A percentile compares a stretch with the other conserved stretches of the same genome.
Conservation (phyloP, 2,329 filamentous ascomycete genomes). For the Fusarium sacchari region DNA sequence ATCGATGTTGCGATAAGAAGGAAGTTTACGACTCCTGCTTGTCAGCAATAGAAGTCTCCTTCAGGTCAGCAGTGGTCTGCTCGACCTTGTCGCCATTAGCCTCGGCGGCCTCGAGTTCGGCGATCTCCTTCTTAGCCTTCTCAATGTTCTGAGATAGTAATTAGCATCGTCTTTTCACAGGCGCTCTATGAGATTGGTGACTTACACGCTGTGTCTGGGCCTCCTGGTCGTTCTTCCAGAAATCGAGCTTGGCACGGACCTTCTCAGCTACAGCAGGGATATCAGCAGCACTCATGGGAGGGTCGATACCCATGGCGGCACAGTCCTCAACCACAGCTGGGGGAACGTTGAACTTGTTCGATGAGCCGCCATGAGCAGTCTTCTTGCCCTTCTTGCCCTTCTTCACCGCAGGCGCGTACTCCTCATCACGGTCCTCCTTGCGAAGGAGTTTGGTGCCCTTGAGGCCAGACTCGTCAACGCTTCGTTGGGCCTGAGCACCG, state of each 20-base stretch:
- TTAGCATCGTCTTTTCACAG: slow-evolving; percentile 42
- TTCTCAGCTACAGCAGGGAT: slow-evolving; percentile 85
- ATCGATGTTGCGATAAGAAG: neutral
- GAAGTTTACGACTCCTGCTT: slow-evolving; percentile 59
- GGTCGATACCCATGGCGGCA: slow-evolving; percentile 82
- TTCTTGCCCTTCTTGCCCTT: slow-evolving; percentile 89
- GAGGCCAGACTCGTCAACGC: slow-evolving; percentile 82
- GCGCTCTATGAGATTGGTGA: slow-evolving; percentile 28
- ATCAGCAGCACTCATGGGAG: slow-evolving; percentile 86
- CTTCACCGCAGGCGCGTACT: slow-evolving; percentile 84
- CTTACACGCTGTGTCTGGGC: slow-evolving; percentile 90
- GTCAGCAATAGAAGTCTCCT: slow-evolving; percentile 63
- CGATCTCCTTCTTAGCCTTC: slow-evolving; percentile 96
- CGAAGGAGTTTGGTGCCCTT: slow-evolving; percentile 86
- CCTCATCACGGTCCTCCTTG: slow-evolving; percentile 90
- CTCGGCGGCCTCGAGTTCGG: slow-evolving; percentile 76
- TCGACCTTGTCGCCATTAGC: slow-evolving; percentile 64
- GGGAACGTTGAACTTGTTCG: slow-evolving; percentile 80
- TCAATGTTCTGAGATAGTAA: slow-evolving; percentile 79
- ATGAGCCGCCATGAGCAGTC: slow-evolving; percentile 58
- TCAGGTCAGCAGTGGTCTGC: slow-evolving; percentile 61
- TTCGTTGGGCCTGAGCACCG: slow-evolving; percentile 81
- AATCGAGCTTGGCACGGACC: slow-evolving; percentile 87
- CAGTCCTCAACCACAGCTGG: slow-evolving; percentile 94
- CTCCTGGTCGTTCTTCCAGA: slow-evolving; percentile 92